Evolutionary conservation across 108 stramenopile genomes (phyloP), one percentile per base, ranked within the genome.

Genomic region (Chaetoceros muelleri): DNA sequence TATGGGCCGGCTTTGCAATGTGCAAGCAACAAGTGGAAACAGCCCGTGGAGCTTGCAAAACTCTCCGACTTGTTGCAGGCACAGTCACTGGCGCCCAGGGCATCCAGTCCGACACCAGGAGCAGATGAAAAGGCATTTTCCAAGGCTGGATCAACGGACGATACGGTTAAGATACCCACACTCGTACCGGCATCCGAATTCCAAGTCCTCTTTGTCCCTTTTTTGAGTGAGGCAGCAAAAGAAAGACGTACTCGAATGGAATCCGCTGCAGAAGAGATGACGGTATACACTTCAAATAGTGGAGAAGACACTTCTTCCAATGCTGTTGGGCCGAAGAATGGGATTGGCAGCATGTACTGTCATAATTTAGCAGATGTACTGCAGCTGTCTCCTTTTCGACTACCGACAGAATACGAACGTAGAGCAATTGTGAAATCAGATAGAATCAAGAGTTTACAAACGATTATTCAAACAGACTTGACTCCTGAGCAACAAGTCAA

Each of bases 21-120:
- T 55, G 90, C 90, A n/a, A 85, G 84, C 66, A 91, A 91, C 51
- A 91, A 91, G 62, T 91, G 90, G 90, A 91, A 91, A 44, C 79
- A 79, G 44, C 87, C 87, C 7, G 69, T 85, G 2, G 85, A 84
- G 44, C 48, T 87, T 1, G 70, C 81, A 10, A 84, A 74, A 51
- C 58, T 90, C 19, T 64, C 16, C 30, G 28, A 18, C 30, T 59
- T 10, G 73, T 58, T 29, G 48, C 61, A 10, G 56, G 58, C 44
- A 31, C 69, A 27, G 19, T 62, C 60, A 61, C 44, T 62, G 8
- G 49, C 63, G 18, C 20, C 58, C 0, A 34, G 57, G 25, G 47
- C 53, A 1, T 58, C 62, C 17, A 69, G 24, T 22, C 25, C 62
- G 13, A 67, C 70, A n/a, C 68, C 72, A 21, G 81, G 79, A 23